Percentiles rank a stretch among this genome's conserved stretches.
Conservation (phyloP, 1,139 yeast species). For the Candida glucosophila region DNA sequence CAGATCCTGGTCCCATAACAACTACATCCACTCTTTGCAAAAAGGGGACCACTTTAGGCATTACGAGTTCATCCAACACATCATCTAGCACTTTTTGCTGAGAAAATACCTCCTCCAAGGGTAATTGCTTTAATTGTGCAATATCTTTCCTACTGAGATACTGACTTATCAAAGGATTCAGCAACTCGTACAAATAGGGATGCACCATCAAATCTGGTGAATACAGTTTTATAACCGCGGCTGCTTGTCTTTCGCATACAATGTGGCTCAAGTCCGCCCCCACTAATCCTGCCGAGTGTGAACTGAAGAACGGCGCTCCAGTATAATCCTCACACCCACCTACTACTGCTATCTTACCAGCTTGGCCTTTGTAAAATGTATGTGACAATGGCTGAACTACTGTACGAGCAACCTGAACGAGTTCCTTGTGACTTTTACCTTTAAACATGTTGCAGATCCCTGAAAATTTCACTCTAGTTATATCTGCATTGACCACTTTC, state of each 20-base stretch:
- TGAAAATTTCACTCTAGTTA: too few species aligned
- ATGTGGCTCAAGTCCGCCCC: slow-evolving; percentile 91
- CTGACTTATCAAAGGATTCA: slow-evolving; percentile 12
- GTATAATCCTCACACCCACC: slow-evolving; percentile 96
- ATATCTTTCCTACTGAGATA: slow-evolving; percentile 9
- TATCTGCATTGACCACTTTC: too few species aligned
- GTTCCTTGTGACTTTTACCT: slow-evolving; percentile 34
- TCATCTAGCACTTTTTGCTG: slow-evolving; percentile 14
- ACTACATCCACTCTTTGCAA: slow-evolving; percentile 69
- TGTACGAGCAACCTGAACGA: slow-evolving; percentile 38
- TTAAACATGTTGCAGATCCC: slow-evolving; percentile 19
- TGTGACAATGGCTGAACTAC: slow-evolving; percentile 73
- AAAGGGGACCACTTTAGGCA: slow-evolving; percentile 48
- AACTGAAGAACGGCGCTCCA: slow-evolving; percentile 92
- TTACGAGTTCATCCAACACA: slow-evolving; percentile 32
- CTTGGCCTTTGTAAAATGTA: slow-evolving; percentile 82
- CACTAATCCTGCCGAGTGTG: slow-evolving; percentile 72
- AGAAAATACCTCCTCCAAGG: slow-evolving; percentile 14
- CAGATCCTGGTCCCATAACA: slow-evolving; percentile 91
- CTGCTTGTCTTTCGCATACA: slow-evolving; percentile 74
- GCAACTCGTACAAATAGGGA: slow-evolving; percentile 56
- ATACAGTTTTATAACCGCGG: slow-evolving; percentile 73
- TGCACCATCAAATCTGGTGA: slow-evolving; percentile 95
- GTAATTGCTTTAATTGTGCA: slow-evolving; percentile 8
- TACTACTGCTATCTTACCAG: slow-evolving; percentile 77